These are phyloP conservation scores for Polytrichum formosum DNA, from an alignment of 225 moss, liverwort and hornwort species.

Conservation along the genomic window DNA sequence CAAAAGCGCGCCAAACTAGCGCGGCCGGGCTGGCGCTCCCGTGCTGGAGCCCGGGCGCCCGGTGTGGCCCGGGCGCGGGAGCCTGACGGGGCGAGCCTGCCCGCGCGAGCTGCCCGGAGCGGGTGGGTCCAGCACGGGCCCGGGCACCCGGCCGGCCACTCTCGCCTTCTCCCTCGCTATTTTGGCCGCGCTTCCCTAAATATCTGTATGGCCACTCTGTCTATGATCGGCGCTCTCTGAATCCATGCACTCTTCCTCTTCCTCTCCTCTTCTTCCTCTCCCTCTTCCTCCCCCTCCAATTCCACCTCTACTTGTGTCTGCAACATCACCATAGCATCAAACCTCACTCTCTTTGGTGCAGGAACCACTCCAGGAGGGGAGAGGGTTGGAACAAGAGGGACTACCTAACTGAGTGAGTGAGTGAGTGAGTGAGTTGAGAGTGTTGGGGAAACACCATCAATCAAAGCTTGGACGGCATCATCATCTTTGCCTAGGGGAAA, in stretches of 20 bases:
- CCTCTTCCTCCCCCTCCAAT: constrained; percentile 19
- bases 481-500: no score
- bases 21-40: not conserved
- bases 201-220: constrained; percentile 29
- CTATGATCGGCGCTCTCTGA: constrained; percentile 28
- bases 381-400: no score
- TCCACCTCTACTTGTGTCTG: constrained; percentile 8
- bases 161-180: constrained; percentile 21
- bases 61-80: constrained; percentile 38
- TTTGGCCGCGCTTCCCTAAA: constrained; percentile 45
- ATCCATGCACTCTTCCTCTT: not conserved
- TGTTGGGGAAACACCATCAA: no score
- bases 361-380: no score
- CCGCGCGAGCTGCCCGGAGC: constrained; percentile 19
- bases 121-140: not conserved
- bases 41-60: not conserved
- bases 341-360: not conserved
- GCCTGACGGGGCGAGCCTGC: constrained; percentile 8
- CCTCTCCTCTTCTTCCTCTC: constrained; percentile 1
- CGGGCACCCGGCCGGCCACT: not conserved
- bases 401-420: no score
- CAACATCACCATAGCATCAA: not conserved
- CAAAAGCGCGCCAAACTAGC: constrained; percentile 1
- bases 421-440: no score
- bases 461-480: no score